Percentiles rank a stretch among this genome's conserved stretches.
Conservation (phyloP, 306 rosid species). For the Acacia acuminata region DNA sequence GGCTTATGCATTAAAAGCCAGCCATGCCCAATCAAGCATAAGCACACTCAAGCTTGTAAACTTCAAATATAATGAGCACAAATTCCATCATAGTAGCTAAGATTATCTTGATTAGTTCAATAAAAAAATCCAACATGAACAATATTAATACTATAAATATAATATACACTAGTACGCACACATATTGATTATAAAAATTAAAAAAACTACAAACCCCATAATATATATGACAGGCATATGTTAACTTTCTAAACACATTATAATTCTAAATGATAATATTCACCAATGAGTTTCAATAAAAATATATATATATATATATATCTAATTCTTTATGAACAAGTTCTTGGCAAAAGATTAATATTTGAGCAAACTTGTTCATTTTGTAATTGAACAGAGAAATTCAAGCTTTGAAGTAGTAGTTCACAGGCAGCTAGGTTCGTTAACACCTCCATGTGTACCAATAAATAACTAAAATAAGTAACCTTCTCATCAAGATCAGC, state of each 20-base stretch:
- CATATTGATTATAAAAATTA: neutral
- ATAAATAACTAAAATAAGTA: conserved; percentile 34
- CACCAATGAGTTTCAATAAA: neutral
- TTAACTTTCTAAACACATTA: neutral
- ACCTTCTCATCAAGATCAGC: conserved; percentile 87
- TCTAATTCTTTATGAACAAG: neutral
- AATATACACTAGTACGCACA: neutral
- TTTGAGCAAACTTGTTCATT: neutral
- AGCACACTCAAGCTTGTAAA: neutral
- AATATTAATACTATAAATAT: no score
- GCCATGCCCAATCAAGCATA: neutral
- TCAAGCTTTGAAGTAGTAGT: neutral
- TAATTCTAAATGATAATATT: neutral
- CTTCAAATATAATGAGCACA: neutral
- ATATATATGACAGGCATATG: neutral
- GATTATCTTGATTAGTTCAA: no score
- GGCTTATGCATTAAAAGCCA: neutral
- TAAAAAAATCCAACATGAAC: no score
- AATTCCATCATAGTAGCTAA: neutral
- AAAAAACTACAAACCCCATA: neutral
- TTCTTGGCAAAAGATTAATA: neutral
- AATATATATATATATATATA: neutral
- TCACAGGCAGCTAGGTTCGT: neutral
- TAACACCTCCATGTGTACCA: neutral
- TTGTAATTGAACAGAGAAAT: neutral